Conservation (phyloP, 371 early-diverging fungal species). For the Amoeboaphelidium protococcarum region DNA sequence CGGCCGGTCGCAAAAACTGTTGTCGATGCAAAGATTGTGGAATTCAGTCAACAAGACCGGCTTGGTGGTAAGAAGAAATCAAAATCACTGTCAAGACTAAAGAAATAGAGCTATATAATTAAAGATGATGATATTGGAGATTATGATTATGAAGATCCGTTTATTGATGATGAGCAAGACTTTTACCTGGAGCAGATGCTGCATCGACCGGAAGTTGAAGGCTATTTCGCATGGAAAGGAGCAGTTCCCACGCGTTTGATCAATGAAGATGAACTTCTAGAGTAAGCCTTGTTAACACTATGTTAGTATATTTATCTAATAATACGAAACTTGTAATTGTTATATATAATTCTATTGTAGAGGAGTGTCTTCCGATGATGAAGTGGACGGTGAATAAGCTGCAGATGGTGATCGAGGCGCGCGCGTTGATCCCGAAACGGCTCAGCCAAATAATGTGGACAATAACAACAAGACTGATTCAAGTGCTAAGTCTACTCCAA, state of each 20-base stretch:
- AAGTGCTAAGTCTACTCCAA: background rate
- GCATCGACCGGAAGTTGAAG: background rate
- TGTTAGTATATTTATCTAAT: too few species aligned
- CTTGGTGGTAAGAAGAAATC: too few species aligned
- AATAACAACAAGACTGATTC: background rate
- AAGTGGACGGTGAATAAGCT: background rate
- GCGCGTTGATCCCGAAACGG: background rate
- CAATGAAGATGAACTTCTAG: background rate
- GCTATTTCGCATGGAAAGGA: background rate
- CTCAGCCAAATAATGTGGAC: background rate
- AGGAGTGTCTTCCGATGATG: background rate
- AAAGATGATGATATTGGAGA: too few species aligned
- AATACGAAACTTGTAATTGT: too few species aligned
- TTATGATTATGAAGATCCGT: background rate
- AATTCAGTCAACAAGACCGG: too few species aligned
- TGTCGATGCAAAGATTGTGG: too few species aligned
- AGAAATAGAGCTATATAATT: too few species aligned
- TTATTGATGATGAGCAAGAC: background rate
- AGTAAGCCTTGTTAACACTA: too few species aligned
- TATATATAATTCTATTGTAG: background rate
- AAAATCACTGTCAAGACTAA: too few species aligned
- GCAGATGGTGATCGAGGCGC: background rate
- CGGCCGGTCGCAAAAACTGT: too few species aligned
- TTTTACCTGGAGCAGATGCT: background rate
- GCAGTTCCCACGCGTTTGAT: background rate